Conservation (phyloP, 768 basidiomycete genomes). For the Trametes punicea region DNA sequence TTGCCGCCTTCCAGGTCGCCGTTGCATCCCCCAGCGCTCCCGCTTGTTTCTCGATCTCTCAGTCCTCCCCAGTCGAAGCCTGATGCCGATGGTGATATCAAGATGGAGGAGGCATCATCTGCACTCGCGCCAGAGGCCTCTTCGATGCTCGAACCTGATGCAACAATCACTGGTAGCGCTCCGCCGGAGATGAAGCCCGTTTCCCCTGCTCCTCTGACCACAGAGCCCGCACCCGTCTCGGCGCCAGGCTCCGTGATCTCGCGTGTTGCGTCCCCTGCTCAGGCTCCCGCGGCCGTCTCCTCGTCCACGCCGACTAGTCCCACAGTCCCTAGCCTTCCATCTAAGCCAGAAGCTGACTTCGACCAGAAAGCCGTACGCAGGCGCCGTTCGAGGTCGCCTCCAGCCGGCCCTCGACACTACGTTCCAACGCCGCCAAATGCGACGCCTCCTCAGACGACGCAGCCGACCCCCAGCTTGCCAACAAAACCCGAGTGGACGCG, state of each 20-base stretch:
- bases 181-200: neutral
- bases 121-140: neutral
- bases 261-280: neutral
- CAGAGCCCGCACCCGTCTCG: neutral
- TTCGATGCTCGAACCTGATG: too few relatives aligned
- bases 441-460: constrained; percentile 18
- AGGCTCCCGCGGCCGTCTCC: neutral
- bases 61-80: neutral
- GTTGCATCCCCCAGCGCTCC: constrained; percentile 8
- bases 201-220: neutral
- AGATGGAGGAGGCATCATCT: constrained; percentile 4
- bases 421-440: constrained; percentile 16
- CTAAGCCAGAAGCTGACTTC: constrained; percentile 3
- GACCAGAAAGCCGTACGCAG: constrained; percentile 2
- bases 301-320: neutral
- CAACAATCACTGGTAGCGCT: too few relatives aligned
- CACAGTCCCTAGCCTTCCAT: neutral
- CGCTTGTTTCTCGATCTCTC: neutral
- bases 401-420: constrained; percentile 10
- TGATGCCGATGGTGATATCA: constrained; percentile 14
- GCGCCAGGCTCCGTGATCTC: neutral
- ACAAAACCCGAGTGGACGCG: constrained; percentile 19
- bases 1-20: constrained; percentile 14
- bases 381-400: constrained; percentile 16
- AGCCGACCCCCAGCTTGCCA: constrained; percentile 10